Percentiles rank a stretch among this genome's conserved stretches.
Evolutionary conservation across 768 basidiomycete genomes (phyloP).

Genomic region (Termitomyces sp.): DNA sequence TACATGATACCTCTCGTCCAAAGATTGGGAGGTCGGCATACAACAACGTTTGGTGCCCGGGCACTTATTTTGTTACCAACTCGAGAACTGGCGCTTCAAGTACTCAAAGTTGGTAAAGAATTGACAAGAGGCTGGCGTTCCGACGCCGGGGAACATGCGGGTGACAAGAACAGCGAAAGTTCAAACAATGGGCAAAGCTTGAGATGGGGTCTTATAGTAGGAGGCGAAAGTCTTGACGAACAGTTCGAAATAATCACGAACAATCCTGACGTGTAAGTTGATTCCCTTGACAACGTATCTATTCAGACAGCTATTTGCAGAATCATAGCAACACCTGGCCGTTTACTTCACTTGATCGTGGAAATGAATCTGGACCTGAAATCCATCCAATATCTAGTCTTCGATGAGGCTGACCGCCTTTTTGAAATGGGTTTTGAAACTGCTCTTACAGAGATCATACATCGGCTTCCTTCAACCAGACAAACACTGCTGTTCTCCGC

Average conservation of each 20-base stretch:
- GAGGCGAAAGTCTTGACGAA: slow-evolving; percentile 92
- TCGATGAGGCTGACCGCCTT: slow-evolving; percentile 96
- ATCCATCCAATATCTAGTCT: slow-evolving; percentile 85
- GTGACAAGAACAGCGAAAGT: slow-evolving; percentile 60
- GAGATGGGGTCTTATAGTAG: slow-evolving; percentile 92
- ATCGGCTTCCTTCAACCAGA: slow-evolving; percentile 78
- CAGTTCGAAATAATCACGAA: slow-evolving; percentile 94
- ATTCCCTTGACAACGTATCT: slow-evolving; percentile 7
- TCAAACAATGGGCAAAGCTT: slow-evolving; percentile 56
- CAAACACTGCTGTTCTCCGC: slow-evolving; percentile 97
- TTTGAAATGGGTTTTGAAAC: slow-evolving; percentile 98
- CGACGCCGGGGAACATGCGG: slow-evolving; percentile 63
- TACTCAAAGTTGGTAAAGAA: slow-evolving; percentile 92
- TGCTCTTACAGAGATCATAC: slow-evolving; percentile 86
- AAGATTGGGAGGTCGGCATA: slow-evolving; percentile 76
- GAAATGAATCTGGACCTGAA: slow-evolving; percentile 95
- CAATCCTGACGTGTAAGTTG: slow-evolving; percentile 90
- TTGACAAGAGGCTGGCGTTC: slow-evolving; percentile 77
- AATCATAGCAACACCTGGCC: slow-evolving; percentile 96
- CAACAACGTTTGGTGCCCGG: slow-evolving; percentile 74
- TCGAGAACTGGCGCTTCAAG: slow-evolving; percentile 90
- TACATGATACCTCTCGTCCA: slow-evolving; percentile 92
- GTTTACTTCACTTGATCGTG: slow-evolving; percentile 91
- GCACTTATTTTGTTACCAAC: slow-evolving; percentile 89
- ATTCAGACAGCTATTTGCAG: slow-evolving; percentile 34